Evolutionary conservation across 495 filamentous ascomycete species (phyloP), one percentile per base, ranked within the genome.

Genomic region (Penicillium flavigenum): DNA sequence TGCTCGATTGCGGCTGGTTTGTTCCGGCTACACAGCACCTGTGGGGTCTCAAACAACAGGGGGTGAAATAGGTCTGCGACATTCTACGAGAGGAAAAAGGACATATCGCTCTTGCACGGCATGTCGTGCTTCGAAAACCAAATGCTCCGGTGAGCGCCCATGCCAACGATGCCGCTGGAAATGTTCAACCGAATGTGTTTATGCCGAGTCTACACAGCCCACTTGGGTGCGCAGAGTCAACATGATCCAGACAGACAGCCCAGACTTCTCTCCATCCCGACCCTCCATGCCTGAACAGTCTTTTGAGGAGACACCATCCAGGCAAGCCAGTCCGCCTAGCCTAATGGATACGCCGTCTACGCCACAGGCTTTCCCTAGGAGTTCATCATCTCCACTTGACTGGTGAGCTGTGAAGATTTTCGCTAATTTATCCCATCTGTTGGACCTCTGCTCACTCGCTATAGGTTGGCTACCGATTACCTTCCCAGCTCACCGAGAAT

Each of bases 121-220:
- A 26, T 75, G 70, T 49, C 70, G 70, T 17, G 27, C 58, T 11
- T 65, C 64, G 10, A 73, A 73, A 49, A 68, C 63, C 3, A 72
- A 71, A 56, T 75, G 72, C 51, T 73, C 71, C 8, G 70, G 71
- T 12, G 72, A 71, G 16, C 62, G 67, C 19, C 71, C 71, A 17
- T 75, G 71, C 52, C 54, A 55, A 29, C 54, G 72, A 31, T 75
- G 72, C 57, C 56, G 49, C 51, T 7, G 70, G 62, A 41, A 54
- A 47, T 8, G n/a, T 62, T 10, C 32, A 16, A 36, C 4, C 32
- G 32, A 52, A n/a, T 75, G 72, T 50, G 56, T 55, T 9, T 75
- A 71, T 49, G 69, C 60, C 9, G 65, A 73, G 22, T 62, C 63
- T 4, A 58, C 59, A 7, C 67, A 71, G 29, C 70, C 70, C 1